These are phyloP conservation scores for Torulaspora franciscae DNA, from an alignment of 805 yeast species.

Conservation along the genomic window DNA sequence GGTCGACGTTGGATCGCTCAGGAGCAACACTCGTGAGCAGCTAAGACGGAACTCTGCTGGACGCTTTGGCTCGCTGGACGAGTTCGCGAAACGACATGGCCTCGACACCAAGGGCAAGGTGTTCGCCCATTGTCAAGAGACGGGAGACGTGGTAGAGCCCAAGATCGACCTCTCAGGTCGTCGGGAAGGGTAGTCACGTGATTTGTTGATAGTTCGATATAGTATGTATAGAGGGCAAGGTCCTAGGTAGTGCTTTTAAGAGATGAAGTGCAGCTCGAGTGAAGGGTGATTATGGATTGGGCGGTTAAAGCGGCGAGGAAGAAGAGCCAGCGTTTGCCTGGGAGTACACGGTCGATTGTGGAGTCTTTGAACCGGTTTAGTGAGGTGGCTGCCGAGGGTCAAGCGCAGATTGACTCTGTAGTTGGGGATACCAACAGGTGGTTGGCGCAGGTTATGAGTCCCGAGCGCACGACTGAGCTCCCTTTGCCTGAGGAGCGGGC, in stretches of 20 bases:
- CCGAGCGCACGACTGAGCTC: conserved; percentile 14
- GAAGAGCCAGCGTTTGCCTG: conserved; percentile 27
- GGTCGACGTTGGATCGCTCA: neutral
- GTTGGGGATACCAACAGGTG: conserved; percentile 21
- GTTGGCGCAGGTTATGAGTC: conserved; percentile 20
- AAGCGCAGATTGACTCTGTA: conserved; percentile 17
- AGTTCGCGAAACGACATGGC: conserved; percentile 21
- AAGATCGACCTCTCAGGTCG: conserved; percentile 16
- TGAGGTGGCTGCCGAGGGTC: conserved; percentile 23
- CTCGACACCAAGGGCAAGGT: conserved; percentile 18
- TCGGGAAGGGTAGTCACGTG: conserved; percentile 1
- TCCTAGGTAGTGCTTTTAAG: neutral
- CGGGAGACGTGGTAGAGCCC: conserved; percentile 19
- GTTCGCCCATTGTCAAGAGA: conserved; percentile 25
- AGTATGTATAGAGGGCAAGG: neutral
- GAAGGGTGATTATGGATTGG: conserved; percentile 28
- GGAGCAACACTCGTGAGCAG: conserved; percentile 27
- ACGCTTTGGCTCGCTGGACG: conserved; percentile 17
- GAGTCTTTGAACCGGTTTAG: conserved; percentile 31
- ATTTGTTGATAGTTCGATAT: neutral
- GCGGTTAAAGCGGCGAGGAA: conserved; percentile 29
- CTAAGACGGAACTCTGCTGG: conserved; percentile 27
- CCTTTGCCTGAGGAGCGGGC: conserved; percentile 1
- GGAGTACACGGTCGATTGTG: conserved; percentile 32
- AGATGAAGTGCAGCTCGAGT: neutral